Conservation (phyloP, 306 rosid species). For the Prunus campanulata region DNA sequence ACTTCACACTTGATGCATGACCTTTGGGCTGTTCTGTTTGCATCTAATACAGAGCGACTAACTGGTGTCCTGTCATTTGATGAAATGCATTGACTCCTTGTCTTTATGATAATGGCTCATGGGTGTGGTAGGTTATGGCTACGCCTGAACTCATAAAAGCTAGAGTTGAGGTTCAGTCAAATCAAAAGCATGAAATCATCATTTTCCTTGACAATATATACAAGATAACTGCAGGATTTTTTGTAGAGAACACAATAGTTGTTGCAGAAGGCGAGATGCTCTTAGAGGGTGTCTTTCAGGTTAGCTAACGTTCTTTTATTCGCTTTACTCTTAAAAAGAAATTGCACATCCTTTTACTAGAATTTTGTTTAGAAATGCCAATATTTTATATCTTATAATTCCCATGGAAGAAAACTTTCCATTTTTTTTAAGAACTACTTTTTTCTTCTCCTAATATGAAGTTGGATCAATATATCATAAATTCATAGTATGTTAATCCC, state of each 20-base stretch:
- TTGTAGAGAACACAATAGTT: slow-evolving; percentile 87
- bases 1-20: background rate
- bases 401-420: background rate
- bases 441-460: background rate
- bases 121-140: slow-evolving; percentile 6
- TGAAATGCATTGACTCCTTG: background rate
- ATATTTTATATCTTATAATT: background rate
- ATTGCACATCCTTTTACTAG: background rate
- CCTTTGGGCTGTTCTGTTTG: background rate
- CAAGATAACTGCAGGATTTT: slow-evolving; percentile 95
- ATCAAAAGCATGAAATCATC: slow-evolving; percentile 5
- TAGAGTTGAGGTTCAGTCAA: slow-evolving; percentile 13
- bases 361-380: background rate
- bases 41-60: background rate
- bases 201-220: slow-evolving; percentile 70
- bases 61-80: background rate
- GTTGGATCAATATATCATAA: background rate
- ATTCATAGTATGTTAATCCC: background rate
- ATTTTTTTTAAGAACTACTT: background rate
- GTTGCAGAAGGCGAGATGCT: slow-evolving; percentile 98
- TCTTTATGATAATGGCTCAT: background rate
- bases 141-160: background rate
- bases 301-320: slow-evolving; percentile 25
- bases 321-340: background rate
- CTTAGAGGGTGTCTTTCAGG: slow-evolving; percentile 77